Conservation (phyloP, 768 basidiomycete genomes). For the Auricularia auricula-judae region DNA sequence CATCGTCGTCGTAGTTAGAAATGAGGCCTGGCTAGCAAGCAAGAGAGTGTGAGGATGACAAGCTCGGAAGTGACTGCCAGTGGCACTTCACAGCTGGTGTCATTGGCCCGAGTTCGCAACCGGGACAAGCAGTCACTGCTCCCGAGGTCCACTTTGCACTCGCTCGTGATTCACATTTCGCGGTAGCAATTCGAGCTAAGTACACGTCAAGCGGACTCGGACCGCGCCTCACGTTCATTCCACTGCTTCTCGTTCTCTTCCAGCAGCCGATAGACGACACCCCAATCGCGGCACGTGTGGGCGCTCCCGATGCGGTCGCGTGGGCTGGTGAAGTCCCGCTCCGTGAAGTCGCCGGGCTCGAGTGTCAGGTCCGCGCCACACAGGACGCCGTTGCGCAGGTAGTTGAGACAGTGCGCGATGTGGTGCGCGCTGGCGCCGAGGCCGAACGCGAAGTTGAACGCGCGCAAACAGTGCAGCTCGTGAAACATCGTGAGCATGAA, state of each 20-base stretch:
- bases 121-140: too few species aligned
- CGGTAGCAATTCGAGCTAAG: background rate
- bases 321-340: conserved; percentile 14
- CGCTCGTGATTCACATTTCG: background rate
- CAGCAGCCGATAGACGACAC: conserved; percentile 11
- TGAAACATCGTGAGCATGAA: conserved; percentile 29
- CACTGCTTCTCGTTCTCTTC: conserved; percentile 4
- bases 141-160: too few species aligned
- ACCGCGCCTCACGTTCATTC: background rate
- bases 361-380: conserved; percentile 39
- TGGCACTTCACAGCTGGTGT: too few species aligned
- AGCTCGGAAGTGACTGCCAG: too few species aligned
- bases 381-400: conserved; percentile 33
- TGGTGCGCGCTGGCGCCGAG: conserved; percentile 8
- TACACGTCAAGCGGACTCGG: too few species aligned
- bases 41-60: too few species aligned
- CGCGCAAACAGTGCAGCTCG: conserved; percentile 26
- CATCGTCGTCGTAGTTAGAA: too few species aligned
- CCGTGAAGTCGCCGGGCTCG: conserved; percentile 22
- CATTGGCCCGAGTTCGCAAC: too few species aligned
- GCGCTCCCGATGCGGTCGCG: conserved; percentile 21
- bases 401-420: conserved; percentile 37
- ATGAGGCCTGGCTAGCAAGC: too few species aligned
- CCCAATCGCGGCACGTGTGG: conserved; percentile 25
- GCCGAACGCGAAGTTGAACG: conserved; percentile 14